These are phyloP conservation scores for Auricularia heimuer DNA, from an alignment of 768 basidiomycete species.

Conservation along the genomic window DNA sequence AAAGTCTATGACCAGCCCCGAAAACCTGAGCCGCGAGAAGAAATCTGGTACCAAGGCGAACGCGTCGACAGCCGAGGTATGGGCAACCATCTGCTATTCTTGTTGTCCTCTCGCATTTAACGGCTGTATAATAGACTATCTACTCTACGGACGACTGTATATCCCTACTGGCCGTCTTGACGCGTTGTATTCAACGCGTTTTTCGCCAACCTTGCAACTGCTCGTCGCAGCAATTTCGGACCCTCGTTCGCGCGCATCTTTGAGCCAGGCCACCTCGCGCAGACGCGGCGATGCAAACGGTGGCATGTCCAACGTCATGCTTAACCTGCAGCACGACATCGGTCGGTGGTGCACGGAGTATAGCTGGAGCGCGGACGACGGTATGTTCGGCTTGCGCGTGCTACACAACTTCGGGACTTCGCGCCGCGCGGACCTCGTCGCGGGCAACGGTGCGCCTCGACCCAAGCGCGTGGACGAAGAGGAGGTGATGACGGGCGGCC, in stretches of 20 bases:
- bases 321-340: constrained; percentile 84
- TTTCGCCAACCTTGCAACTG: constrained; percentile 70
- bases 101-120: neutral
- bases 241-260: constrained; percentile 39
- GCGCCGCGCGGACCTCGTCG: constrained; percentile 24
- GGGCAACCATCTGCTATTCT: constrained; percentile 11
- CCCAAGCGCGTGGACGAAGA: constrained; percentile 89
- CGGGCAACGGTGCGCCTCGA: constrained; percentile 12
- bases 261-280: constrained; percentile 20
- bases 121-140: constrained; percentile 54
- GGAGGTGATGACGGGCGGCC: constrained; percentile 83
- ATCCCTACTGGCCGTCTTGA: constrained; percentile 83
- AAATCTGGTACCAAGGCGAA: constrained; percentile 76
- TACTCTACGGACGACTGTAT: constrained; percentile 87
- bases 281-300: constrained; percentile 46
- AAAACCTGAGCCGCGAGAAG: constrained; percentile 64
- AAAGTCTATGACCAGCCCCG: constrained; percentile 73
- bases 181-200: constrained; percentile 76
- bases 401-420: constrained; percentile 81
- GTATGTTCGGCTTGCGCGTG: constrained; percentile 82
- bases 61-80: constrained; percentile 67
- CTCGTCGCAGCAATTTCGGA: constrained; percentile 83
- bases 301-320: constrained; percentile 39
- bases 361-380: constrained; percentile 87
- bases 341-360: constrained; percentile 93